Percentiles rank a stretch among this genome's conserved stretches.
Conservation (phyloP, 495 filamentous ascomycete species). For the Penicillium daleae region DNA sequence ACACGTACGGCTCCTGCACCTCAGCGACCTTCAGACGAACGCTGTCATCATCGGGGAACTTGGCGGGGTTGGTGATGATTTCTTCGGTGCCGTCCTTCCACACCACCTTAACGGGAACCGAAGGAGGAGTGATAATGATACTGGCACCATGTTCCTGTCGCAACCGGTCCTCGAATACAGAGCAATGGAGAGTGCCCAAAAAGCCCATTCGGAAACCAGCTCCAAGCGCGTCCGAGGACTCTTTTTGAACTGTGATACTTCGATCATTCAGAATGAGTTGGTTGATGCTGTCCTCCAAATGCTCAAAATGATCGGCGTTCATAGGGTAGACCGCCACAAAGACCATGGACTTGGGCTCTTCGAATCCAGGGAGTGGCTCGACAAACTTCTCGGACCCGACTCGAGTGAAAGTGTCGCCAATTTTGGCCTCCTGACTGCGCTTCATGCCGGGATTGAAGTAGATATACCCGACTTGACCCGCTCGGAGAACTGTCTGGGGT, state of each 20-base stretch:
- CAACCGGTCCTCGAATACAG: conserved; percentile 96
- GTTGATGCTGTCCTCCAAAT: conserved; percentile 91
- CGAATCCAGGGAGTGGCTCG: conserved; percentile 85
- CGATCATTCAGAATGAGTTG: conserved; percentile 94
- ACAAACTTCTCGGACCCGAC: conserved; percentile 78
- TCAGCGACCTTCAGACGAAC: conserved; percentile 60
- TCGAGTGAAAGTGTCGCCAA: conserved; percentile 93
- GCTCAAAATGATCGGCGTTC: conserved; percentile 83
- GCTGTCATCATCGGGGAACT: conserved; percentile 78
- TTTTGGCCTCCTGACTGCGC: conserved; percentile 88
- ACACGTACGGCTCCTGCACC: conserved; percentile 84
- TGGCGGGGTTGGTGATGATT: conserved; percentile 80
- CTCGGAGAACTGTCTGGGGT: conserved; percentile 75
- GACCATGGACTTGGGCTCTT: conserved; percentile 98
- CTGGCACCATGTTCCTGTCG: conserved; percentile 92
- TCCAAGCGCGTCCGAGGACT: conserved; percentile 88
- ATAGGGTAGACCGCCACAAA: conserved; percentile 96
- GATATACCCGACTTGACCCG: conserved; percentile 94
- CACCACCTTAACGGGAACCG: conserved; percentile 85
- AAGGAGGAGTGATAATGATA: conserved; percentile 96
- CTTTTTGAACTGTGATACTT: conserved; percentile 90
- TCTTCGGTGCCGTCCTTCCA: conserved; percentile 73
- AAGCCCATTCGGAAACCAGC: conserved; percentile 95
- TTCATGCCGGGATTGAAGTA: conserved; percentile 99
- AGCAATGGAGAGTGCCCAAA: conserved; percentile 94